Percentiles rank a stretch among this genome's conserved stretches.
phyloP scores from a whole-genome alignment of 1,284 basidiomycete species.

The Lentinus polychrous region DNA sequence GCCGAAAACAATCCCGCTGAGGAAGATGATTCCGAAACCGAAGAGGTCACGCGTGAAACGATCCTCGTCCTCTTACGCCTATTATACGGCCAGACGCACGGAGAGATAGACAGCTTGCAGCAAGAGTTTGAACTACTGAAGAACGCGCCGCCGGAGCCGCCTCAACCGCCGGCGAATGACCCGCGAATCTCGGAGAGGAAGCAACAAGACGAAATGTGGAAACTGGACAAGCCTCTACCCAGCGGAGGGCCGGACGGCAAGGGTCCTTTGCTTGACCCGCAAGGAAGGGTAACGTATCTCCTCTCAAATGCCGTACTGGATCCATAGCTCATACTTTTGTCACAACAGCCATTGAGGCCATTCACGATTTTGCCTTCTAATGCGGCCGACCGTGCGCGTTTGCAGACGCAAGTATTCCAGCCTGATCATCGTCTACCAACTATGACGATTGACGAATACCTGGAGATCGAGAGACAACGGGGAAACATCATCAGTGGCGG shows the following conservation, averaged over 20 bases:
- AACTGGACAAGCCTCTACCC: slow-evolving; percentile 51
- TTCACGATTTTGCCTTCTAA: slow-evolving; percentile 87
- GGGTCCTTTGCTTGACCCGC: slow-evolving; percentile 66
- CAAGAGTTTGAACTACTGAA: slow-evolving; percentile 73
- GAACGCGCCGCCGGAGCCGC: slow-evolving; percentile 40
- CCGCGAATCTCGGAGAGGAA: slow-evolving; percentile 32
- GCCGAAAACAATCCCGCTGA: slow-evolving; percentile 37
- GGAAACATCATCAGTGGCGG: slow-evolving; percentile 87
- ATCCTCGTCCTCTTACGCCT: slow-evolving; percentile 69
- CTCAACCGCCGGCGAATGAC: slow-evolving; percentile 27
- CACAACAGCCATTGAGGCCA: slow-evolving; percentile 64
- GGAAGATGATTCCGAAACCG: slow-evolving; percentile 52
- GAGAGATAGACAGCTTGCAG: slow-evolving; percentile 61
- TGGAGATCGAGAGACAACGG: slow-evolving; percentile 77
- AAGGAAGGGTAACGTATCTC: slow-evolving; percentile 56
- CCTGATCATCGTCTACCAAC: slow-evolving; percentile 86
- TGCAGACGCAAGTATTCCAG: slow-evolving; percentile 81
- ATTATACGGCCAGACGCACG: slow-evolving; percentile 62
- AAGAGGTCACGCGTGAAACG: slow-evolving; percentile 60
- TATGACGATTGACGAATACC: slow-evolving; percentile 95
- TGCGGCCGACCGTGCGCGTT: slow-evolving; percentile 55
- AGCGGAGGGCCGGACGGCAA: slow-evolving; percentile 36
- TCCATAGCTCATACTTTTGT: not conserved
- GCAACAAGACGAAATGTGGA: slow-evolving; percentile 63
- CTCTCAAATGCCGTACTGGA: not conserved